These are phyloP conservation scores for Lactarius sp. DNA, from an alignment of 768 basidiomycete species.

Conservation along the genomic window DNA sequence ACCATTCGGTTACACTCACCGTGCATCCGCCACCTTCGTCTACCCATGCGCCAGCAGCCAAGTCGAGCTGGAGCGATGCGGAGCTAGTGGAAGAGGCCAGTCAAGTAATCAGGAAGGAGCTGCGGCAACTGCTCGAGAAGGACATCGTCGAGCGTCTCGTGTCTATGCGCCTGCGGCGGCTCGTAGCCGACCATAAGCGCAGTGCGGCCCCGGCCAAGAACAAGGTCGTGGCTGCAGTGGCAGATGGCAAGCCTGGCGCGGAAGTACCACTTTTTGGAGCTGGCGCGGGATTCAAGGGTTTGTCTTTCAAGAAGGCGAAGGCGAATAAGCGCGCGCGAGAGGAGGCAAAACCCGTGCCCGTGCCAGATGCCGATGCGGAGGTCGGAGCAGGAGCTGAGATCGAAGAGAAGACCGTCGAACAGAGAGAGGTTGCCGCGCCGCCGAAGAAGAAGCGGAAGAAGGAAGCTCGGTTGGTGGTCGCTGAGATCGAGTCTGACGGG, in stretches of 20 bases:
- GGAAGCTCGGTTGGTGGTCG: slow-evolving; percentile 39
- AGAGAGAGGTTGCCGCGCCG: slow-evolving; percentile 37
- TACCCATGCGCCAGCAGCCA: slow-evolving; percentile 34
- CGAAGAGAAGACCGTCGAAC: slow-evolving; percentile 32
- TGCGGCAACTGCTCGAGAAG: slow-evolving; percentile 52
- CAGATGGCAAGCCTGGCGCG: slow-evolving; percentile 27
- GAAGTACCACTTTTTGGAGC: slow-evolving; percentile 37
- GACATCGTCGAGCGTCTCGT: slow-evolving; percentile 63
- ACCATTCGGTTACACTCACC: slow-evolving; percentile 54
- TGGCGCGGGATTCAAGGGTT: slow-evolving; percentile 43
- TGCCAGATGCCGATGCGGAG: slow-evolving; percentile 30
- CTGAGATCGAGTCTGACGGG: slow-evolving; percentile 55
- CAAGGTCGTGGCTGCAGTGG: slow-evolving; percentile 23
- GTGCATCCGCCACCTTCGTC: slow-evolving; percentile 43
- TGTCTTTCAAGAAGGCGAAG: slow-evolving; percentile 43
- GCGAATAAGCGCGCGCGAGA: slow-evolving; percentile 39
- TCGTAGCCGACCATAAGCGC: slow-evolving; percentile 51
- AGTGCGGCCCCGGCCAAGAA: slow-evolving; percentile 32
- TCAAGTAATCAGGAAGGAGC: slow-evolving; percentile 51
- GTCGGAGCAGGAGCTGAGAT: slow-evolving; percentile 30
- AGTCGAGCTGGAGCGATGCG: slow-evolving; percentile 45
- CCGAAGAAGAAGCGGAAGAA: slow-evolving; percentile 59
- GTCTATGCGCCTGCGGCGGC: slow-evolving; percentile 44
- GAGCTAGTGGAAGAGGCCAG: slow-evolving; percentile 54
- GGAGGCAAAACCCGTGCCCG: slow-evolving; percentile 28